phyloP scores from a whole-genome alignment of 306 rosid genomes.

The Hippophae gyantsensis region DNA sequence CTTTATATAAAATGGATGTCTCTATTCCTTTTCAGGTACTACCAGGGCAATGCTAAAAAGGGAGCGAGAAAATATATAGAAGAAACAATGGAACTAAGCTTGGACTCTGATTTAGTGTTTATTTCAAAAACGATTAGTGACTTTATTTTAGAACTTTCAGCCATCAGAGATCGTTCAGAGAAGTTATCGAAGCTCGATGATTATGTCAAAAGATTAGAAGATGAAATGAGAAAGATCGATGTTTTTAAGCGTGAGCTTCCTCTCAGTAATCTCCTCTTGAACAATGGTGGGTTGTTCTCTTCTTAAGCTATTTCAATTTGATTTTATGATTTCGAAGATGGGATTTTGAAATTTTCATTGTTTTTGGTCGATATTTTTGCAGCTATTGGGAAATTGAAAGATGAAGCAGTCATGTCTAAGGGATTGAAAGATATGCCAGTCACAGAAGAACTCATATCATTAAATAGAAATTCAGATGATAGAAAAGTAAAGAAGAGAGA shows the following conservation, averaged over 20 bases:
- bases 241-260: slow-evolving; percentile 91
- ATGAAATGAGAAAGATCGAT: slow-evolving; percentile 54
- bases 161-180: slow-evolving; percentile 22
- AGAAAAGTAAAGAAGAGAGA: slow-evolving; percentile 12
- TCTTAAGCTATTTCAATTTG: not conserved
- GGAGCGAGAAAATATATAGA: not conserved
- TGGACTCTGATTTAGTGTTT: slow-evolving; percentile 44
- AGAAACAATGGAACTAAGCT: slow-evolving; percentile 38
- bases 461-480: slow-evolving; percentile 19
- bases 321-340: slow-evolving; percentile 5
- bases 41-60: slow-evolving; percentile 12
- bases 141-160: slow-evolving; percentile 32
- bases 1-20: slow-evolving; percentile 25
- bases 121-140: slow-evolving; percentile 47
- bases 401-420: slow-evolving; percentile 26
- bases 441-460: slow-evolving; percentile 29
- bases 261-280: slow-evolving; percentile 52
- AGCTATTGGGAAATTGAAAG: slow-evolving; percentile 59
- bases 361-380: slow-evolving; percentile 13
- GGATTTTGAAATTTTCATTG: not conserved
- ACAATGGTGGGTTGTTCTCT: slow-evolving; percentile 40
- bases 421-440: slow-evolving; percentile 29
- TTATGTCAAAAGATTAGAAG: slow-evolving; percentile 44
- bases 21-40: slow-evolving; percentile 24
- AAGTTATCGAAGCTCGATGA: slow-evolving; percentile 40